Evolutionary conservation across 2,329 filamentous ascomycete species (phyloP), one percentile per base, ranked within the genome.

Genomic region (Sclerotinia spermophila): DNA sequence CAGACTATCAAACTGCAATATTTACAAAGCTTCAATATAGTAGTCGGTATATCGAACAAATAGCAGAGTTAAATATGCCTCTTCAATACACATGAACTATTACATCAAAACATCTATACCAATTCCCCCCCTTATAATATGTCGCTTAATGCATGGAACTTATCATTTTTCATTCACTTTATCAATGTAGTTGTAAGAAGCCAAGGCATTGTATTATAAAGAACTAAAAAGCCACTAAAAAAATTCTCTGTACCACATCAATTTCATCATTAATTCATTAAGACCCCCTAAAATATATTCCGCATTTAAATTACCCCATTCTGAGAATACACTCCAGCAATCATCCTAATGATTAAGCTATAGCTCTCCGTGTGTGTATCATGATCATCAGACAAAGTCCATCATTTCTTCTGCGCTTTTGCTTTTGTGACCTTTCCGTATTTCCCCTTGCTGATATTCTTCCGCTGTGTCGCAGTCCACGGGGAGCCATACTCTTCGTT

Each of bases 391-490:
- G 13, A 17, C 5, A 3, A 27, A 3, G 2, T 5, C 3, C 7
- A n/a, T 2, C 11, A 4, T 1, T 44, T 7, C 48, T 53, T 53
- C n/a, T 53, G 13, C 1, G 0, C 48, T 27, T 53, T 53, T 0
- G 13, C n/a, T 1, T 53, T 53, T 0, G 3, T 0, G 3, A 0
- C 5, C 13, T 30, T 53, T 2, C 13, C n/a, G 13, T 27, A 2
- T 1, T 17, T 53, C 0, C n/a, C 48, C n/a, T 53, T 53, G 13
- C 48, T 17, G 1, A 53, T n/a, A 30, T 53, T 53, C 5, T 27
- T 53, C 7, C 48, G 5, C 2, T 17, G 48, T 7, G n/a, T 17
- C 5, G n/a, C 48, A 17, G 48, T 17, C n/a, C 48, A 53, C 0
- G 48, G 48, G 13, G 48, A 17, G 5, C n/a, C 17, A 0, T 53